Conservation (phyloP, 768 basidiomycete genomes). For the Tylopilus subfusipes region DNA sequence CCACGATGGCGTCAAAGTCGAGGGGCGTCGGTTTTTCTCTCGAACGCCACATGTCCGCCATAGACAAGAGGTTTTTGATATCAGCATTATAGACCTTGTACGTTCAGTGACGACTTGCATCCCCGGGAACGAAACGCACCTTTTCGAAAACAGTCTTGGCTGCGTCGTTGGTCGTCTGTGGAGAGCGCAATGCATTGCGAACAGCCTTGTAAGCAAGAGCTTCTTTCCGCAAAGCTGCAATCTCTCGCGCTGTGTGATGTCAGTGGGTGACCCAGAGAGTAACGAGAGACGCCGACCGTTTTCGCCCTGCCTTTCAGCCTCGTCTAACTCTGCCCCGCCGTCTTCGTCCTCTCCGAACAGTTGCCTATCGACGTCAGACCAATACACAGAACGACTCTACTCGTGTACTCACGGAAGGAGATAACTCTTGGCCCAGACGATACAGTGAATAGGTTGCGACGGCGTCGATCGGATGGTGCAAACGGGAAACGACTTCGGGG, state of each 20-base stretch:
- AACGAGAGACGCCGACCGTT: constrained; percentile 56
- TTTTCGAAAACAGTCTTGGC: constrained; percentile 81
- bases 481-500: constrained; percentile 93
- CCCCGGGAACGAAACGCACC: constrained; percentile 39
- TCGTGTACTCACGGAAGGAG: constrained; percentile 69
- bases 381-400: background rate
- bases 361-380: constrained; percentile 50
- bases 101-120: background rate
- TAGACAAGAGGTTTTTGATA: constrained; percentile 82
- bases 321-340: constrained; percentile 77
- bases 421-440: constrained; percentile 98
- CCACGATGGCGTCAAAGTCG: constrained; percentile 71
- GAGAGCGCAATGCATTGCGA: constrained; percentile 58
- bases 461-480: constrained; percentile 98
- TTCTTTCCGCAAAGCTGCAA: constrained; percentile 85
- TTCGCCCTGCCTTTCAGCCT: constrained; percentile 90
- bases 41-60: constrained; percentile 97
- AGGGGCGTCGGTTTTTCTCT: constrained; percentile 84
- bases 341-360: constrained; percentile 93
- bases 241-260: constrained; percentile 69
- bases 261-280: background rate
- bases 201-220: constrained; percentile 85
- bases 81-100: constrained; percentile 82
- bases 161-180: constrained; percentile 41
- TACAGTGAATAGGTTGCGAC: constrained; percentile 96